Percentiles rank a stretch among this genome's conserved stretches.
These are phyloP conservation scores for Spathaspora passalidarum DNA, from an alignment of 805 yeast species.

Conservation along the genomic window DNA sequence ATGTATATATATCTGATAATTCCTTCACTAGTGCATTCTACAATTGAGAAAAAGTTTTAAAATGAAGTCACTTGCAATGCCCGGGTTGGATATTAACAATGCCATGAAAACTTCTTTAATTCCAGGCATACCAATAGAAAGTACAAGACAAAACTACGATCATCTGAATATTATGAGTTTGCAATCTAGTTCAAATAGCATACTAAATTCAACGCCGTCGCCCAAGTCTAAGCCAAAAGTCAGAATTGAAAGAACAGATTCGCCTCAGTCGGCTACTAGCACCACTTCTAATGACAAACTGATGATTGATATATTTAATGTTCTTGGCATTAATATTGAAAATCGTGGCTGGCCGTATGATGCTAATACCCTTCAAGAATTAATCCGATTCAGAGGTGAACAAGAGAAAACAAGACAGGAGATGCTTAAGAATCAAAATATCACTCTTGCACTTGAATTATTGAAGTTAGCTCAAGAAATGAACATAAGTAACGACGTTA, in stretches of 20 bases:
- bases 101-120: background rate
- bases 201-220: background rate
- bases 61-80: background rate
- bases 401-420: slow-evolving; percentile 44
- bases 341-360: background rate
- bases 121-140: background rate
- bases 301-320: background rate
- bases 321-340: background rate
- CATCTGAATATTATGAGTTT: background rate
- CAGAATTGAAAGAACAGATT: background rate
- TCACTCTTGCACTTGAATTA: slow-evolving; percentile 33
- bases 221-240: background rate
- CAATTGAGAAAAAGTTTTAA: background rate
- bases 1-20: background rate
- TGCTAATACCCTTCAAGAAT: slow-evolving; percentile 16
- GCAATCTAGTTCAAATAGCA: background rate
- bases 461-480: slow-evolving; percentile 29
- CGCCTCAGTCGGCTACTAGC: no score
- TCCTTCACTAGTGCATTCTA: background rate
- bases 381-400: slow-evolving; percentile 35
- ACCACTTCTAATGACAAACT: background rate
- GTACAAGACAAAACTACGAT: background rate
- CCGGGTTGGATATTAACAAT: background rate
- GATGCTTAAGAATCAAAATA: slow-evolving; percentile 27
- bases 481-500: slow-evolving; percentile 32